These are phyloP conservation scores for Blastobotrys terrestris DNA, from an alignment of 805 yeast genomes.

Conservation along the genomic window DNA sequence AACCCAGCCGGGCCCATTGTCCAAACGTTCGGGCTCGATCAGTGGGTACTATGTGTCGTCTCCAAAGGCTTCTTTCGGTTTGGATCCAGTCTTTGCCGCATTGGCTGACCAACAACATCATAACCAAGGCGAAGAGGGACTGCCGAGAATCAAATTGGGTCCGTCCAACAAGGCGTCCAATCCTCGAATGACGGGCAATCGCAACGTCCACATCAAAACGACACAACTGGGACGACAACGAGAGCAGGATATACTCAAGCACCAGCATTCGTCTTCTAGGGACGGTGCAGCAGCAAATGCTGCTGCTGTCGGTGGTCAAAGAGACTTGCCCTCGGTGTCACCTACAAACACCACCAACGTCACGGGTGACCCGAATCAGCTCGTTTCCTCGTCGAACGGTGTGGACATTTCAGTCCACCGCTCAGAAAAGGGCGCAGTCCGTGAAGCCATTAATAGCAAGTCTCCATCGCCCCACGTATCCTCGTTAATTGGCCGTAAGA, in stretches of 20 bases:
- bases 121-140: slow-evolving; percentile 1
- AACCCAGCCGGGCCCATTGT: slow-evolving; percentile 36
- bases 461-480: background rate
- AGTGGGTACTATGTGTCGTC: slow-evolving; percentile 2
- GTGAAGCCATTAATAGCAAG: background rate
- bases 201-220: slow-evolving; percentile 59
- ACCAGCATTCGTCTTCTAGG: too few relatives aligned
- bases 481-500: background rate
- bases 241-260: background rate
- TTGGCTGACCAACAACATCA: background rate
- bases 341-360: background rate
- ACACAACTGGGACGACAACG: background rate
- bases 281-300: too few relatives aligned
- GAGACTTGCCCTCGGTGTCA: background rate
- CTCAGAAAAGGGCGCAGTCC: background rate
- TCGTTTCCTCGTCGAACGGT: background rate
- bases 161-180: slow-evolving; percentile 65
- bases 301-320: too few relatives aligned
- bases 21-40: slow-evolving; percentile 5
- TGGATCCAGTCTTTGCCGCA: slow-evolving; percentile 1
- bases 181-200: slow-evolving; percentile 55
- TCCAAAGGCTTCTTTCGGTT: slow-evolving; percentile 1
- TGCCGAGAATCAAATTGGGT: slow-evolving; percentile 30
- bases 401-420: background rate
- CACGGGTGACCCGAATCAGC: background rate